These are phyloP conservation scores for Xanthoconium stramineum DNA, from an alignment of 768 basidiomycete genomes.

Conservation along the genomic window DNA sequence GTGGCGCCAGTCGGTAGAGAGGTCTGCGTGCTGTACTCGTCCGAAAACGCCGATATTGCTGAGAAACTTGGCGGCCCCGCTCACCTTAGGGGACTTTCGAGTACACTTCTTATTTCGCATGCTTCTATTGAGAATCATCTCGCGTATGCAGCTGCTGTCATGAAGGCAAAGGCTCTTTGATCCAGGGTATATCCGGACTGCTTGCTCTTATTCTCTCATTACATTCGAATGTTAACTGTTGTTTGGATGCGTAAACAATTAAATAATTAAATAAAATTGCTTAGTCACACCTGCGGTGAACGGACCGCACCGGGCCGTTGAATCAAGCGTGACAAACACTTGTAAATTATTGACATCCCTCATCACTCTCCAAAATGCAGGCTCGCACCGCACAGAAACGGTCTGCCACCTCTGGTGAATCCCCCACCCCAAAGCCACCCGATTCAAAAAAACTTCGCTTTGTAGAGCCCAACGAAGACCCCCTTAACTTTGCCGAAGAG, in stretches of 20 bases:
- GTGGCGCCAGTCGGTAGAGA: conserved; percentile 49
- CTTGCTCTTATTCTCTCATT: too few species aligned
- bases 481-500: conserved; percentile 71
- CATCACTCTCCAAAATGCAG: conserved; percentile 27
- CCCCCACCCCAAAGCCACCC: conserved; percentile 27
- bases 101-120: conserved; percentile 49
- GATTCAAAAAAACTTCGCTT: conserved; percentile 72
- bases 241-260: too few species aligned
- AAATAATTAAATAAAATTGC: background rate
- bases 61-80: conserved; percentile 50
- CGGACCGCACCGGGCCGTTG: background rate
- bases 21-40: conserved; percentile 59
- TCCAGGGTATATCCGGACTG: too few species aligned
- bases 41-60: conserved; percentile 42
- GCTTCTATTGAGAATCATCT: conserved; percentile 57
- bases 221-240: background rate
- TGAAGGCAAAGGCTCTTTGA: conserved; percentile 23
- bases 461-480: conserved; percentile 72
- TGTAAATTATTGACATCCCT: conserved; percentile 14
- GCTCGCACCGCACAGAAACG: conserved; percentile 42
- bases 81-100: conserved; percentile 41
- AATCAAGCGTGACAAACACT: conserved; percentile 14
- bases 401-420: conserved; percentile 36
- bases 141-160: conserved; percentile 57
- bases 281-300: background rate